Base-by-base conservation (phyloP, 768 basidiomycete genomes). In the Filobasidium wieringae region DNA sequence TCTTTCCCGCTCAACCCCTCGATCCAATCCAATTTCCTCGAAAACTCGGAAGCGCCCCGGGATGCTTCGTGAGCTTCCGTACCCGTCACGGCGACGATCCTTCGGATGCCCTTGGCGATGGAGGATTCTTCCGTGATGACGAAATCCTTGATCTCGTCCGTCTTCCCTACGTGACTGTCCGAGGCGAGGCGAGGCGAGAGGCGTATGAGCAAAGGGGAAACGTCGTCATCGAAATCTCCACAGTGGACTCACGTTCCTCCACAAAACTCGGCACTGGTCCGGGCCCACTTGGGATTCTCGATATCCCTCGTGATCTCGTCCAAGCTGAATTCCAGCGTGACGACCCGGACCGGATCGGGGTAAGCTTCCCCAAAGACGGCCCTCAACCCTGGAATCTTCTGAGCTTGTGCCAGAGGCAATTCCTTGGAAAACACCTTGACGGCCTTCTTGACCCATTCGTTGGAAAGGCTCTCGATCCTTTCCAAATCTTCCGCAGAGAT, bases 331-430 rank as follows among this genome's bases (percentile, higher is more conserved):
- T 88, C 93, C 22, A 99, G 78, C 2, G 88, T 82, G 14, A 99
- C 95, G 1, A 97, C 89, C 30, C 93, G 81, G 19, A 99, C 95
- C 2, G 95, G 95, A 72, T 97, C 92, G 4, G 95, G 95, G 71
- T 99, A 99, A 0, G 87, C 81, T 76, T 99, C 95, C 43, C 95
- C 95, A 66, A 99, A 99, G 43, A 99, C 95, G 1, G 93, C 95
- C 31, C 95, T 80, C 31, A 97, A 74, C 5, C 95, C 93, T n/a
- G 92, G 82, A 53, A 99, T 93, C 71, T 84, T 83, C 64, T 83
- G 82, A 0, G 90, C 91, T 6, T 79, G 80, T 53, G 80, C 78
- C 27, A 99, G 78, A 47, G 83, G 78, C 51, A 99, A 74, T 49
- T 99, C 88, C 72, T 88, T 84, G 71, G 88, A 85, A 71, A 78